phyloP scores from a whole-genome alignment of 176 grass and related monocot species.

The Aegilops bicornis region DNA sequence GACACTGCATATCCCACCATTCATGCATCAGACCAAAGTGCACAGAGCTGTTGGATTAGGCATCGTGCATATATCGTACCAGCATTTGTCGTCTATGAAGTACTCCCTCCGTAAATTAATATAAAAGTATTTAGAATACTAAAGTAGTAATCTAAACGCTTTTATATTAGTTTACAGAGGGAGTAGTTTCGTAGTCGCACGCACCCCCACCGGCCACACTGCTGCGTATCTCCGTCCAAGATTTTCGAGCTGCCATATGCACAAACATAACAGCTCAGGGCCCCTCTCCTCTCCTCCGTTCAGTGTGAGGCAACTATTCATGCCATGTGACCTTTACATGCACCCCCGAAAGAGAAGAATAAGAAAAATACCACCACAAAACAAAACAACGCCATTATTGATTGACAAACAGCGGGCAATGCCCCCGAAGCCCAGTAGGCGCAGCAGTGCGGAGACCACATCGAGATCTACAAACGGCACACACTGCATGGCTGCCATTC shows the following conservation, averaged over 20 bases:
- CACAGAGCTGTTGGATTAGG: too few relatives aligned
- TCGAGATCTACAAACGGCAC: slow-evolving; percentile 27
- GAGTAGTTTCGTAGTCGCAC: not conserved
- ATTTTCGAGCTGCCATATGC: not conserved
- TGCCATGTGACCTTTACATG: slow-evolving; percentile 30
- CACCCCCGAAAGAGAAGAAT: too few relatives aligned
- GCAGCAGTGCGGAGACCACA: slow-evolving; percentile 28
- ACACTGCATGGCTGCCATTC: not conserved
- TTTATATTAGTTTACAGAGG: too few relatives aligned
- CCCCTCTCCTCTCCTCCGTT: not conserved
- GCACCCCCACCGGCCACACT: not conserved
- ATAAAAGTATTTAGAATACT: too few relatives aligned
- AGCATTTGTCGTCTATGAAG: too few relatives aligned
- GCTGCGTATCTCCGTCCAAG: not conserved
- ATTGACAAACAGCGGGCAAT: slow-evolving; percentile 26
- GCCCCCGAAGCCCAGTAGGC: not conserved
- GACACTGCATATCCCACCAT: too few relatives aligned
- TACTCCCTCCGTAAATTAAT: too few relatives aligned
- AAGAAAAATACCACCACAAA: not conserved
- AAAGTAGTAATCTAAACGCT: too few relatives aligned
- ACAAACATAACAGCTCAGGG: slow-evolving; percentile 14
- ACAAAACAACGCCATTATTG: slow-evolving; percentile 19
- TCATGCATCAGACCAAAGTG: too few relatives aligned
- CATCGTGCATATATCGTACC: too few relatives aligned
- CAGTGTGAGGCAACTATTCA: slow-evolving; percentile 20